Evolutionary conservation across 2,329 filamentous ascomycete genomes (phyloP), one percentile per base, ranked within the genome.

Genomic region (Pseudocercospora macadamiae): DNA sequence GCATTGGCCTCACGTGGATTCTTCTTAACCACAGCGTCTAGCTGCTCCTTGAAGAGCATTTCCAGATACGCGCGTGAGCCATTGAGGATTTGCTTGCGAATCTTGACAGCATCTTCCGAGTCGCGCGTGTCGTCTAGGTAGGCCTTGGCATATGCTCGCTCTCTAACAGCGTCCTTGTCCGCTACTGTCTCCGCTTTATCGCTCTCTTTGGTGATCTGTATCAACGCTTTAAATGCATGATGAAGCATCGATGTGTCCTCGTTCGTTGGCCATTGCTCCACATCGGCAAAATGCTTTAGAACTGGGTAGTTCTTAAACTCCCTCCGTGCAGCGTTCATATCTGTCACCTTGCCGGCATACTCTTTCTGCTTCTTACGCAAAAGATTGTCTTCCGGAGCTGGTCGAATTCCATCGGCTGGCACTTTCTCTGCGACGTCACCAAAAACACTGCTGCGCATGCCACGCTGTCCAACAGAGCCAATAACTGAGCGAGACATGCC

Each of bases 1-100:
- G 96, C 83, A 71, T 90, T 90, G 26, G 95, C 93, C 71, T 97
- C 93, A 55, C 89, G 86, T 2, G 93, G 92, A 71, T 95, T 91
- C 74, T 89, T 96, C 36, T 85, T 82, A 60, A 99, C 89, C 37
- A 89, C 80, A 8, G 80, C 82, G 71, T 96, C 90, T 34, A 97
- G 82, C 65, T 93, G 87, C 49, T 82, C 80, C 71, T 89, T 87
- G 74, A 96, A 97, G 64, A 89, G 84, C 68, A 86, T 87, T 76
- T 97, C 93, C 23, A 97, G 78, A 74, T 89, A 96, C 12, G 75
- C 78, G 62, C 90, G 89, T 51, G 92, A 91, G 2, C 93, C 93
- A 51, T 86, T 82, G 12, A 97, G 81, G 54, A 97, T 93, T 51
- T 84, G 84, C 75, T 89, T 93, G 66, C 90, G 88, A 72, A 96